These are phyloP conservation scores for Calonectria fujianensis DNA, from an alignment of 2,329 filamentous ascomycete genomes.

Conservation along the genomic window DNA sequence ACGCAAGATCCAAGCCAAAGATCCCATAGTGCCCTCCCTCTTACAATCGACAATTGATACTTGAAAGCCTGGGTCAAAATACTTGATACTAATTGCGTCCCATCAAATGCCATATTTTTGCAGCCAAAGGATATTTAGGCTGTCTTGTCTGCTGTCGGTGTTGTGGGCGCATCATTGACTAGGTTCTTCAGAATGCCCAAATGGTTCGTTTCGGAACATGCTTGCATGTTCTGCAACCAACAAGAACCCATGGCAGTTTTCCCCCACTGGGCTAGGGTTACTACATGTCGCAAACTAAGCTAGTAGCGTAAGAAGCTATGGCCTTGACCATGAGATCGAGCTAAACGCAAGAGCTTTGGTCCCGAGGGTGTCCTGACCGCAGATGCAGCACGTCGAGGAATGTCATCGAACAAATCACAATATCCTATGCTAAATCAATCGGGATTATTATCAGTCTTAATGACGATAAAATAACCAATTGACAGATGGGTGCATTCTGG, in stretches of 20 bases:
- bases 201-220: not conserved
- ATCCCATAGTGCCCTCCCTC: not conserved
- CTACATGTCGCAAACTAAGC: not conserved
- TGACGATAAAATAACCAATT: not conserved
- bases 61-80: not conserved
- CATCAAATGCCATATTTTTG: not conserved
- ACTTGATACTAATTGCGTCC: not conserved
- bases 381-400: not conserved
- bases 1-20: not conserved
- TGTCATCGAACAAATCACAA: not conserved
- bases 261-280: not conserved
- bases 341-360: not conserved
- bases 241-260: not conserved
- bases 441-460: not conserved
- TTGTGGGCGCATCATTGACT: not conserved
- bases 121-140: not conserved
- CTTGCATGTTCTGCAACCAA: not conserved
- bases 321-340: not conserved
- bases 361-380: not conserved
- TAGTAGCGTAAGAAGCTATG: not conserved
- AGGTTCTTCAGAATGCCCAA: not conserved
- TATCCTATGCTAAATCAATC: not conserved
- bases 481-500: not conserved
- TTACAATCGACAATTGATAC: not conserved
- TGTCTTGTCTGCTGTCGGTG: not conserved